A percentile compares a stretch with the other conserved stretches of the same genome.
Conservation (phyloP, 106 monocot genomes). For the Acorus gramineus region DNA sequence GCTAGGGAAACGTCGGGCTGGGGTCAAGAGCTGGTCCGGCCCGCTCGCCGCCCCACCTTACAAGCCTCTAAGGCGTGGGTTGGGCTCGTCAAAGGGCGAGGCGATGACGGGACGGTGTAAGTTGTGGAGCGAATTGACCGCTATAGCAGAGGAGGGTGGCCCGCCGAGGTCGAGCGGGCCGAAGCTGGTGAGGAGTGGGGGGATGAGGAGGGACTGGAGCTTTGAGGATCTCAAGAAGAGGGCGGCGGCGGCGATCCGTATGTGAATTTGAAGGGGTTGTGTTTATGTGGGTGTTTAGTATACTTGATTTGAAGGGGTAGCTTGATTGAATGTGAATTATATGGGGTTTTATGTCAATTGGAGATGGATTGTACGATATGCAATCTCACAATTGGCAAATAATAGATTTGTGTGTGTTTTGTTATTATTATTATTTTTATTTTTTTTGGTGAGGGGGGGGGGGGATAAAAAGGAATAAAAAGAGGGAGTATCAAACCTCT, state of each 20-base stretch:
- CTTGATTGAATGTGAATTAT: no score
- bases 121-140: neutral
- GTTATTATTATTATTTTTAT: no score
- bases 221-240: conserved; percentile 25
- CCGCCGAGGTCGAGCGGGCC: conserved; percentile 14
- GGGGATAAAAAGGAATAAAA: no score
- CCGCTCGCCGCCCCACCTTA: conserved; percentile 8
- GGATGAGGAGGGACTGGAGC: conserved; percentile 50
- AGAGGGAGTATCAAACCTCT: no score
- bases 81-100: neutral
- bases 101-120: neutral
- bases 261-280: no score
- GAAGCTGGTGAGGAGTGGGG: conserved; percentile 22
- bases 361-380: no score
- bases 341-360: no score
- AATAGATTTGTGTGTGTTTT: no score
- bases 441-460: no score
- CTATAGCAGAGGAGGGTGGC: neutral
- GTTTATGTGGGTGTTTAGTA: no score
- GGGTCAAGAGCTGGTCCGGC: conserved; percentile 12
- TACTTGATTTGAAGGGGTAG: no score
- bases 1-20: neutral
- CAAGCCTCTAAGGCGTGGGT: neutral
- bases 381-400: no score
- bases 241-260: neutral